Base-by-base conservation (phyloP, 192 early-diverging fungal genomes). In the Hyaloraphidium curvatum region DNA sequence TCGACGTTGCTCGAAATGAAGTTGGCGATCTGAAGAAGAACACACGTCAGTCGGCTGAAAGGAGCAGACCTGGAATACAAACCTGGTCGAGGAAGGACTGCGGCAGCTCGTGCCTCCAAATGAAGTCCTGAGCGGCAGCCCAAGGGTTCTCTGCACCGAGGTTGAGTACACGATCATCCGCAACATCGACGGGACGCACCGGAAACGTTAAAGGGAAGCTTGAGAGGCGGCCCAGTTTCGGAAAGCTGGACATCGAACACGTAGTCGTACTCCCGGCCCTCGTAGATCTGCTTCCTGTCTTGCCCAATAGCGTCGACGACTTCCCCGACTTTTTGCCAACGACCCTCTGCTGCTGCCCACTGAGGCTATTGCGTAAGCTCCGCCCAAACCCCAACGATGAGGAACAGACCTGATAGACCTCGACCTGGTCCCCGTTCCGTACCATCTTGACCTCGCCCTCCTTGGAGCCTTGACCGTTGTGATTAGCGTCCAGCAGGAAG, bases 211-310 rank as follows among this genome's bases (percentile, higher is more conserved):
- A 83, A 99, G 26, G 93, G 96, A 11, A 99, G 72, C 61, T 97
- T 93, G 3, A 97, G 64, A 14, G 81, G 75, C 25, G 83, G 83
- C 1, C 61, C 66, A 5, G 82, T 86, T 27, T 83, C 86, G 27
- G 80, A 79, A 29, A 97, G 77, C 57, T 97, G 93, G 21, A 99
- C 85, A 59, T 93, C 90, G 71, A 98, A 98, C 27, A 98, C 85
- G 62, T 86, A 91, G 67, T 98, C 95, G 62, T 98, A 98, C 56
- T 96, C 91, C 37, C 73, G 70, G 27, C 92, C 91, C 2, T 78
- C 70, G 60, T 79, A 87, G 25, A 82, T 56, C 58, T 88, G 81
- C 61, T 91, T 96, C 22, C 78, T 62, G 4, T 71, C 59, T 5
- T 68, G 68, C 2, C 83, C 87, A 30, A 81, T 78, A 1, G 87